These are phyloP conservation scores for Boletus patriciae DNA, from an alignment of 768 basidiomycete genomes.

Conservation along the genomic window DNA sequence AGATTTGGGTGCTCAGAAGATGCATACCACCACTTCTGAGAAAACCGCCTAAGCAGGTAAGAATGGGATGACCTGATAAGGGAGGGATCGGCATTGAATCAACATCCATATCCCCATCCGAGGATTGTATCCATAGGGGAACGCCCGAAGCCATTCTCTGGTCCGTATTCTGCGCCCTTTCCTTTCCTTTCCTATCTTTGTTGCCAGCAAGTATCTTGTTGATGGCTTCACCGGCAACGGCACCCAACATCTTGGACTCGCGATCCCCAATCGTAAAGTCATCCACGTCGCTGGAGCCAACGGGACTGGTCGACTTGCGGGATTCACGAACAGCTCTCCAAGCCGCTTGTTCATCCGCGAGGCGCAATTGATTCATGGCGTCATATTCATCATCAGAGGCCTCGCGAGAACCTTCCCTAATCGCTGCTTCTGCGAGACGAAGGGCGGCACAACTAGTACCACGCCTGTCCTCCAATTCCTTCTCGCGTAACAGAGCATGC, in stretches of 20 bases:
- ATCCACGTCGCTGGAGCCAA: conserved; percentile 16
- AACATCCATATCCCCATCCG: conserved; percentile 22
- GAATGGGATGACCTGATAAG: conserved; percentile 26
- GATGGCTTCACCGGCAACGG: conserved; percentile 42
- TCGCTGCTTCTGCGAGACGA: conserved; percentile 45
- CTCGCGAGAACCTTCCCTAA: conserved; percentile 34
- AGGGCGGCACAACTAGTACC: conserved; percentile 43
- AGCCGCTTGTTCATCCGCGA: conserved; percentile 42
- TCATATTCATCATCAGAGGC: conserved; percentile 27
- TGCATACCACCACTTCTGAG: conserved; percentile 37
- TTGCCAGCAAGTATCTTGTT: conserved; percentile 46
- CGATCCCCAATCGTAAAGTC: conserved; percentile 40
- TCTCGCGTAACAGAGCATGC: conserved; percentile 55
- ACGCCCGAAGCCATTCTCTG: conserved; percentile 24
- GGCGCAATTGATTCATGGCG: conserved; percentile 8
- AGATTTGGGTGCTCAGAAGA: neutral
- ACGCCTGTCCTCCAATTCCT: conserved; percentile 32
- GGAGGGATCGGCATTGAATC: conserved; percentile 10
- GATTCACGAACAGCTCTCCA: conserved; percentile 36
- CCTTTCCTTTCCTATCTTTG: conserved; percentile 31
- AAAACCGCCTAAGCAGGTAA: conserved; percentile 34
- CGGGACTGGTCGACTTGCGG: conserved; percentile 20
- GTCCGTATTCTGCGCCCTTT: conserved; percentile 26
- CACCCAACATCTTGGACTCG: conserved; percentile 29
- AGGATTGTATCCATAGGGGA: conserved; percentile 33